Conservation (phyloP, 2,329 filamentous ascomycete genomes). For the Venturiaceae sp. region DNA sequence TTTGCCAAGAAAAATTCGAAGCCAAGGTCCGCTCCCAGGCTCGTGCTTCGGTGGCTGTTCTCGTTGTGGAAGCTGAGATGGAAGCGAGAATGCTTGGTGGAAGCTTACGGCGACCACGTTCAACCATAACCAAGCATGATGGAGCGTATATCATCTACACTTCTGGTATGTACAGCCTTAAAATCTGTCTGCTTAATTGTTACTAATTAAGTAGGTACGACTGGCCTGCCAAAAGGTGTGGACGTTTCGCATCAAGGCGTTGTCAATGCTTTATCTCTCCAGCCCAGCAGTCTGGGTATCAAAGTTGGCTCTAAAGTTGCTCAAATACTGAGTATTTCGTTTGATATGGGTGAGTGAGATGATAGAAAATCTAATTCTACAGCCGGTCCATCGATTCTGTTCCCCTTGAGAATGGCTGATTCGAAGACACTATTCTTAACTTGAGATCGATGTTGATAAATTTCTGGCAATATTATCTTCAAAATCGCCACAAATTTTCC, state of each 20-base stretch:
- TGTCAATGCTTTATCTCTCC: slow-evolving; percentile 41
- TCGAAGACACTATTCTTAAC: too few relatives aligned
- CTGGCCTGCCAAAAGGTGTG: slow-evolving; percentile 49
- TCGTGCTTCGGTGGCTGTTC: background rate
- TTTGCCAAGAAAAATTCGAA: background rate
- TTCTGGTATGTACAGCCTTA: slow-evolving; percentile 23
- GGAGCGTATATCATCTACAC: slow-evolving; percentile 39
- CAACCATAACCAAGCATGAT: slow-evolving; percentile 21
- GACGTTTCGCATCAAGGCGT: slow-evolving; percentile 48
- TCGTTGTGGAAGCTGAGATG: background rate
- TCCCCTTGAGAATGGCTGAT: too few relatives aligned
- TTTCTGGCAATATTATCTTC: too few relatives aligned
- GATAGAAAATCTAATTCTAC: background rate
- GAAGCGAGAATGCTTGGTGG: background rate
- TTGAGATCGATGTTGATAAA: too few relatives aligned
- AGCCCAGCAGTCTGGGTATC: slow-evolving; percentile 43
- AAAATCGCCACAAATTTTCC: too few relatives aligned
- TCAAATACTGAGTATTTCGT: slow-evolving; percentile 48
- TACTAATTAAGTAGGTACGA: slow-evolving; percentile 34
- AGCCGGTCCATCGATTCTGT: too few relatives aligned
- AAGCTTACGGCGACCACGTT: slow-evolving; percentile 28
- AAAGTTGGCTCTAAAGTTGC: slow-evolving; percentile 41
- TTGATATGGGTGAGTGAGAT: slow-evolving; percentile 46
- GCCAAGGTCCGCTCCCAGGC: background rate
- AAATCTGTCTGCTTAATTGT: slow-evolving; percentile 7